Base-by-base conservation (phyloP, 2,329 filamentous ascomycete genomes). In the Leptographium flavum region DNA sequence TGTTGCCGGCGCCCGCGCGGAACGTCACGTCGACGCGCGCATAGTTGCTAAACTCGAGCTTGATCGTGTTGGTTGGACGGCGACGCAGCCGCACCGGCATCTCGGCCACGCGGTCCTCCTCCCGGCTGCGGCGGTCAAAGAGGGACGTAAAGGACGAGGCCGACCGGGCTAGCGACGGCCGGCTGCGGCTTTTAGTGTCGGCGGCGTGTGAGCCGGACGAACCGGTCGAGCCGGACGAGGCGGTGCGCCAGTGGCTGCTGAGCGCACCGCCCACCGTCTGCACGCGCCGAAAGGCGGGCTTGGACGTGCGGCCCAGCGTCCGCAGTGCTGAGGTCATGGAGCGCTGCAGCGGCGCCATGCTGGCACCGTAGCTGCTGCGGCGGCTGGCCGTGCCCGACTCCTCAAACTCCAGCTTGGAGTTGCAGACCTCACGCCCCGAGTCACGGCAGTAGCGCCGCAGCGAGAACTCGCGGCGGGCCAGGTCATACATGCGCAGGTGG, bases 31-130 rank as follows among this genome's bases (percentile, higher is more conserved):
- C 84, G 35, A 96, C 79, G 55, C 92, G 87, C 2, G 90, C 90
- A 60, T 98, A 98, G 66, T 96, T 98, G 53, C 87, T 93, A 60
- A 95, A 98, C 60, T 96, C 90, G 30, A 98, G 74, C 63, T 87
- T 85, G 60, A 90, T 83, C 31, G 74, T 81, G 60, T 94, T 87
- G 47, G 81, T 84, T 17, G 84, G 47, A 38, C 69, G 55, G 35
- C 63, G 61, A 45, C 59, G 65, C 22, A 60, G 56, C 46, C 58
- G 59, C 2, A 14, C 48, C 50, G 54, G 37, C 46, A 31, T 41
- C 49, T 51, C 43, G 9, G 35, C 21, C 4, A 25, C 7, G n/a
- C 25, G 25, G 4, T 27, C 15, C 22, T 36, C n/a, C 14, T 39
- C 42, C 21, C 45, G 42, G 45, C 52, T 47, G 48, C 51, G 17